Percentiles rank a stretch among this genome's conserved stretches.
phyloP scores from a whole-genome alignment of 345 rosid genomes.

The rapeseed (Brassica napus) region Da-Ae NC_063435.1:8548001-8548500 shows the following conservation, averaged over 20 bases:
- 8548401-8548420: slow-evolving; percentile 55
- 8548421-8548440: slow-evolving; percentile 63
- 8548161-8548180: slow-evolving; percentile 14
- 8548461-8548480: slow-evolving; percentile 44
- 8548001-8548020: slow-evolving; percentile 57
- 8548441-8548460: slow-evolving; percentile 57
- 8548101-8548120: slow-evolving; percentile 43
- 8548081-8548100: slow-evolving; percentile 81
- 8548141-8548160: slow-evolving; percentile 43
- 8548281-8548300: slow-evolving; percentile 73
- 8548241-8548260: slow-evolving; percentile 54
- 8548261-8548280: slow-evolving; percentile 52
- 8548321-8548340: slow-evolving; percentile 53
- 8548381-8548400: slow-evolving; percentile 47
- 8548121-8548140: slow-evolving; percentile 54
- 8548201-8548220: slow-evolving; percentile 6
- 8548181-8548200: slow-evolving; percentile 15
- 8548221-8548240: slow-evolving; percentile 57
- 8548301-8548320: slow-evolving; percentile 48
- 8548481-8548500: slow-evolving; percentile 44
- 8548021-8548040: slow-evolving; percentile 56
- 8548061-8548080: slow-evolving; percentile 88
- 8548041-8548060: slow-evolving; percentile 56
- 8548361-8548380: slow-evolving; percentile 56
- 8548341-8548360: slow-evolving; percentile 71